Base-by-base conservation (phyloP, 2,329 filamentous ascomycete species). In the Botrytis paeoniae region DNA sequence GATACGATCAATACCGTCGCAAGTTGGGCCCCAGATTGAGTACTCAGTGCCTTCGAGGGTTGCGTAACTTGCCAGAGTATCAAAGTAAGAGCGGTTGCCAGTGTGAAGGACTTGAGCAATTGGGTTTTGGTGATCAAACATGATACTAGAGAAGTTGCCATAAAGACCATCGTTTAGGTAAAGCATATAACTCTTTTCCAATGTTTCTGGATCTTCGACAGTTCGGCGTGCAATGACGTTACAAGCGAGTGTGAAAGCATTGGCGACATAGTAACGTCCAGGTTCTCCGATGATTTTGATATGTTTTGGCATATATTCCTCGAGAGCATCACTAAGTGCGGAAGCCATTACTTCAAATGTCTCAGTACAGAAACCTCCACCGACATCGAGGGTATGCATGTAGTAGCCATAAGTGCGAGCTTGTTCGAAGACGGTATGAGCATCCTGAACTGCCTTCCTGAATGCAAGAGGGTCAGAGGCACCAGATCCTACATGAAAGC, bases 121-220 rank as follows among this genome's bases (percentile, higher is more conserved):
- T 1, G 96, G 96, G 79, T 97, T 89, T 86, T 99, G 96, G 83
- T 98, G 96, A 81, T 98, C 96, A 82, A 98, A 99, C 86, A 98
- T 97, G 87, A 98, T 98, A 89, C 94, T 97, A 77, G 94, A 97
- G 81, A 99, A 98, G 85, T 98, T 98, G 80, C 96, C 96, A 81
- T 99, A 99, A 71, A 98, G 92, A 41, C 96, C 96, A 78, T 99
- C 96, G 81, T 99, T 99, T 82, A 98, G 86, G 82, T 99, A 99
- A 64, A 98, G 85, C 96, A 98, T 99, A 87, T 97, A 98, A 77
- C 91, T 93, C 75, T 89, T 90, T 75, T 88, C 86, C 69, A 86
- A 86, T 18, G 88, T 86, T 32, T 85, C 85, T 6, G 92, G 89
- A 80, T 95, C 90, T 76, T 91, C 87, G 73, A 98, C 91, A 59